These are phyloP conservation scores for Globisporangium lucens DNA, from an alignment of 352 stramenopile species.

Conservation along the genomic window DNA sequence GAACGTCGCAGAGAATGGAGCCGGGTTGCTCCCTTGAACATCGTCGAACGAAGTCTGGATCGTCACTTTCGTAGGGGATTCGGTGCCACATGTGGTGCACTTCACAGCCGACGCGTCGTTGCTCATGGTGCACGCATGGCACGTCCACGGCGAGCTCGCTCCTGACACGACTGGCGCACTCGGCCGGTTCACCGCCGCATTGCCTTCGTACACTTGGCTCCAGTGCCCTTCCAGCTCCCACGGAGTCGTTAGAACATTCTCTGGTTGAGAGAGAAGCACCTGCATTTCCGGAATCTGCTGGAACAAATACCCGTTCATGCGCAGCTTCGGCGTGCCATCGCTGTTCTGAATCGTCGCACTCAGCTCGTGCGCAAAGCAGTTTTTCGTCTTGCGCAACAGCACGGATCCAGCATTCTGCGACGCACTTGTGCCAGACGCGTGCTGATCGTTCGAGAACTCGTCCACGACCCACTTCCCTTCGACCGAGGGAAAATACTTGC, in stretches of 20 bases:
- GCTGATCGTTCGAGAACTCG: conserved; percentile 65
- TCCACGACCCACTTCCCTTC: conserved; percentile 82
- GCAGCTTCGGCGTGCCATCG: conserved; percentile 40
- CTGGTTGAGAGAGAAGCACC: conserved; percentile 29
- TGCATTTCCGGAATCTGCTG: conserved; percentile 54
- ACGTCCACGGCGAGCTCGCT: conserved; percentile 50
- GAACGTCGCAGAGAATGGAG: conserved; percentile 65
- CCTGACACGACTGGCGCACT: conserved; percentile 22
- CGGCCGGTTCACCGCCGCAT: conserved; percentile 13
- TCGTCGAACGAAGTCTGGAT: conserved; percentile 28
- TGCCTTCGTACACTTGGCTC: conserved; percentile 53
- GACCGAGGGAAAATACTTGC: conserved; percentile 52
- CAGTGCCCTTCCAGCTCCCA: conserved; percentile 81
- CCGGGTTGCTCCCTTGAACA: conserved; percentile 65
- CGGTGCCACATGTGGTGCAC: conserved; percentile 72
- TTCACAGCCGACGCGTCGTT: conserved; percentile 59
- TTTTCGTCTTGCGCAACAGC: conserved; percentile 47
- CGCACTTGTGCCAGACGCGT: conserved; percentile 25
- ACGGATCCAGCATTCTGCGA: conserved; percentile 71
- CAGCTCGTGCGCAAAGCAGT: conserved; percentile 64
- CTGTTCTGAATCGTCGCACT: conserved; percentile 49
- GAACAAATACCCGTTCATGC: conserved; percentile 61
- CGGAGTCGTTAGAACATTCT: conserved; percentile 19
- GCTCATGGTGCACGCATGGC: conserved; percentile 71
- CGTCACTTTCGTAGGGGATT: conserved; percentile 37